Evolutionary conservation across 129 eudicot genomes (phyloP), one percentile per base, ranked within the genome.

Genomic region (Lactuca sativa): DNA sequence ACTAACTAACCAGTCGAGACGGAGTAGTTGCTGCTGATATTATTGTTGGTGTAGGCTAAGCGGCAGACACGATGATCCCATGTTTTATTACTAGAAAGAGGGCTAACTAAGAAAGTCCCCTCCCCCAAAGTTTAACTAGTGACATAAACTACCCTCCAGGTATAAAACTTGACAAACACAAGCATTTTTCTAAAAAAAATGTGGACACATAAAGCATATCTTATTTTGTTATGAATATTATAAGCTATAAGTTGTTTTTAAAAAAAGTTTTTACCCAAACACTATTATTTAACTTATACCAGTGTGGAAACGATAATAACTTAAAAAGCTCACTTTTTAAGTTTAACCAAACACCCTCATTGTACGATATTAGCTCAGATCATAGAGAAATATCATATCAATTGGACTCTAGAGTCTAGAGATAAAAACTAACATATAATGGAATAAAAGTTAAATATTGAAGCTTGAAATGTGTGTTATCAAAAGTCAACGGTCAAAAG

Each of bases 51-150:
- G 65, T 56, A 14, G 5, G 74, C 38, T 53, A 70, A 56, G 57
- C 74, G 66, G 66, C 66, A 66, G 66, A 70, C 57, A 41, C 56
- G 74, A 56, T 41, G 74, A 69, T 69, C 65, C 40, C 56, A n/a
- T 56, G 41, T 31, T 38, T 40, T 56, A 69, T 69, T 21, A 55
- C 38, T 38, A 7, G 44, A 40, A 57, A 57, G 53, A 8, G 18
- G n/a, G 76, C 65, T 40, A 7, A 21, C 59, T 57, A 18, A 4
- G 21, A 56, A 53, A 70, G 52, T 47, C 8, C 56, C 25, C 56
- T 44, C 34, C 43, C 38, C 21, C 14, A 44, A 14, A 36, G 37
- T 54, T 73, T 7, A 73, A 54, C 5, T 63, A 55, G 49, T 73
- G 71, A n/a, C 49, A 31, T 4, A 64, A 73, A 9, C 11, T 40